Percentiles rank a stretch among this genome's conserved stretches.
Evolutionary conservation across 1,284 basidiomycete genomes (phyloP).

Genomic region (Tilletiaria anomala): DNA sequence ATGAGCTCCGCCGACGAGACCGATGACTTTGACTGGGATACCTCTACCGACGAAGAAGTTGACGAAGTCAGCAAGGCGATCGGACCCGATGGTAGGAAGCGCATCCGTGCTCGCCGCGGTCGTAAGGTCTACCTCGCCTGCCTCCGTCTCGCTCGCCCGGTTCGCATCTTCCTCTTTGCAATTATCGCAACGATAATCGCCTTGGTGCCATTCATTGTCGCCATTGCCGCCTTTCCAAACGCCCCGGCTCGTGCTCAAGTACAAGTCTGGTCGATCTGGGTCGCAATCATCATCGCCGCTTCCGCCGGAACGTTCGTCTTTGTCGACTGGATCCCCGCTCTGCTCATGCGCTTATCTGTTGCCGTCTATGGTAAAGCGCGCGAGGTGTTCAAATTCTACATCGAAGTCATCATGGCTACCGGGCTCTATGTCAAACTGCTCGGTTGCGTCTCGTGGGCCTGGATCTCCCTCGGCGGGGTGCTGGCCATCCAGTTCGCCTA

Average conservation of each 20-base stretch:
- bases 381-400: conserved; percentile 22
- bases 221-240: conserved; percentile 12
- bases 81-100: conserved; percentile 6
- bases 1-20: conserved; percentile 18
- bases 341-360: conserved; percentile 18
- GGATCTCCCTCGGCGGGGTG: conserved; percentile 33
- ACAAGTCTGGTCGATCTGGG: conserved; percentile 32
- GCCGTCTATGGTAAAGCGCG: conserved; percentile 29
- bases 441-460: conserved; percentile 35
- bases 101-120: conserved; percentile 19
- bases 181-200: conserved; percentile 26
- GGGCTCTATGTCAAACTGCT: conserved; percentile 27
- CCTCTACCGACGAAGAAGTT: conserved; percentile 13
- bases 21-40: conserved; percentile 36
- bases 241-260: conserved; percentile 14
- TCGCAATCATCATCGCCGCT: conserved; percentile 34
- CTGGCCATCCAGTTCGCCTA: conserved; percentile 14
- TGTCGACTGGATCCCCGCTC: conserved; percentile 21
- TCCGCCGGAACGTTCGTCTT: conserved; percentile 27
- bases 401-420: conserved; percentile 26
- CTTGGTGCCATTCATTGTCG: conserved; percentile 30
- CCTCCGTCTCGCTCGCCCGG: conserved; percentile 24
- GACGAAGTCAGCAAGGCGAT: conserved; percentile 6
- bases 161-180: conserved; percentile 23
- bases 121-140: conserved; percentile 23